These are phyloP conservation scores for Hemileccinum rubropunctum DNA, from an alignment of 768 basidiomycete genomes.

Conservation along the genomic window DNA sequence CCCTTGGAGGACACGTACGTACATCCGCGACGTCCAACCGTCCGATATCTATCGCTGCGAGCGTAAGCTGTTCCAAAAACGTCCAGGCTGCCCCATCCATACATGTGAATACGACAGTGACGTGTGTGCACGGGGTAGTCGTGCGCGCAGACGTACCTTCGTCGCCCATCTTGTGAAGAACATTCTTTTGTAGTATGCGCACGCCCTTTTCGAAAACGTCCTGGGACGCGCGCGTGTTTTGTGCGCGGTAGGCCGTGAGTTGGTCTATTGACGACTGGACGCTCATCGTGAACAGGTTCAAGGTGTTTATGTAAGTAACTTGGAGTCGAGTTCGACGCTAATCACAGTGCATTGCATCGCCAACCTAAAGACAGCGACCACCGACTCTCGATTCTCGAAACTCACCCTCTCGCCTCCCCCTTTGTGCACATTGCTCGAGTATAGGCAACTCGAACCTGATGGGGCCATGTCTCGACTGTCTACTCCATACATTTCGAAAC, in stretches of 20 bases:
- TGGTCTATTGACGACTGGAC: slow-evolving; percentile 47
- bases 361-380: too few relatives aligned
- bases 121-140: too few relatives aligned
- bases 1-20: slow-evolving; percentile 24
- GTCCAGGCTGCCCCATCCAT: slow-evolving; percentile 56
- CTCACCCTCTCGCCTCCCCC: too few relatives aligned
- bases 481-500: too few relatives aligned
- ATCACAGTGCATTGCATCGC: too few relatives aligned
- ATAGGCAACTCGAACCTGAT: too few relatives aligned
- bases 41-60: slow-evolving; percentile 77
- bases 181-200: slow-evolving; percentile 47
- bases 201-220: slow-evolving; percentile 57
- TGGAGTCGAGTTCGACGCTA: too few relatives aligned
- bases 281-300: slow-evolving; percentile 37
- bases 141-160: slow-evolving; percentile 46
- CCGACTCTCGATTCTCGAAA: too few relatives aligned
- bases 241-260: slow-evolving; percentile 52
- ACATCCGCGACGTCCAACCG: slow-evolving; percentile 75
- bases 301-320: too few relatives aligned
- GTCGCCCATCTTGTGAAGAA: slow-evolving; percentile 45
- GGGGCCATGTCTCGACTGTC: too few relatives aligned
- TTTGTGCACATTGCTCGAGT: too few relatives aligned
- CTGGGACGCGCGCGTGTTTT: slow-evolving; percentile 51
- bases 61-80: slow-evolving; percentile 74
- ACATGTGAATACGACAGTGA: background rate